These are phyloP conservation scores for Monosporascus sp. DNA, from an alignment of 2,329 filamentous ascomycete species.

Conservation along the genomic window DNA sequence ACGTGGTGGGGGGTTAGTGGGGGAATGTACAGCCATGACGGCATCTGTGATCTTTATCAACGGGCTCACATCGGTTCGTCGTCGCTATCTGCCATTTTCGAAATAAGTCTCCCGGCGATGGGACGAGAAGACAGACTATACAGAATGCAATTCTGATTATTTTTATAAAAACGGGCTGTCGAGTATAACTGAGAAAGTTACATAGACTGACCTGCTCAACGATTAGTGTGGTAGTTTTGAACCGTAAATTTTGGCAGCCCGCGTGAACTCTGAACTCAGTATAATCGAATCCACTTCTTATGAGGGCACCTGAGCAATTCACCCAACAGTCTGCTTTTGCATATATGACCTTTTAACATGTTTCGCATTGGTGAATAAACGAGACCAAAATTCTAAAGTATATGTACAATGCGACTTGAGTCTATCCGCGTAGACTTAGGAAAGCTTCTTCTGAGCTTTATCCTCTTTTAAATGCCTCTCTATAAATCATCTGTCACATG, in stretches of 20 bases:
- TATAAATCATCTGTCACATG: constrained; percentile 89
- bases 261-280: no score
- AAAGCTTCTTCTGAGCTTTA: constrained; percentile 13
- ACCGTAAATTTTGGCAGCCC: no score
- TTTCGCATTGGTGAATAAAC: constrained; percentile 14
- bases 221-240: no score
- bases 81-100: constrained; percentile 31
- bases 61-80: constrained; percentile 45
- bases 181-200: no score
- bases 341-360: constrained; percentile 3
- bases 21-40: not conserved
- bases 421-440: constrained; percentile 11
- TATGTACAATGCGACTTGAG: constrained; percentile 31
- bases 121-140: no score
- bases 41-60: not conserved
- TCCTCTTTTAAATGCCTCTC: constrained; percentile 15
- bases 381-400: constrained; percentile 24
- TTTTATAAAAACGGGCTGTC: no score
- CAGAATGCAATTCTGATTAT: no score
- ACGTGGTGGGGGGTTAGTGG: no score
- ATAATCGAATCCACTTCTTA: no score
- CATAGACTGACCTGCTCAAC: no score
- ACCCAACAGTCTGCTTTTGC: not conserved
- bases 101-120: no score
- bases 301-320: not conserved